These are phyloP conservation scores for Pichia deserticola DNA, from an alignment of 805 yeast species.

Conservation along the genomic window DNA sequence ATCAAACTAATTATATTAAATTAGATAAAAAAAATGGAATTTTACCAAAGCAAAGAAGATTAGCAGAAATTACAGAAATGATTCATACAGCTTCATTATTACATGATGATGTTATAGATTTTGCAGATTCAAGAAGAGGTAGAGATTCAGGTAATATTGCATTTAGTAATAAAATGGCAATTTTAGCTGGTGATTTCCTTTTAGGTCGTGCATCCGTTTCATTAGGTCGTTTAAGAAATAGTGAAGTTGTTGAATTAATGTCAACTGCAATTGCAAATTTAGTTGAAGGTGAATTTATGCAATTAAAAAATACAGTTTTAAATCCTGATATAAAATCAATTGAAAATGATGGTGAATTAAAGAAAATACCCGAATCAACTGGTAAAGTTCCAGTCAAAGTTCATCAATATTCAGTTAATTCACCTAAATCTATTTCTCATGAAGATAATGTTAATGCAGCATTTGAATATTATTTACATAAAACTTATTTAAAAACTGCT, in stretches of 20 bases:
- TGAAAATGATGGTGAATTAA: constrained; percentile 36
- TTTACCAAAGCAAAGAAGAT: constrained; percentile 86
- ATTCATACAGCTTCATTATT: constrained; percentile 93
- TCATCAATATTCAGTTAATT: constrained; percentile 47
- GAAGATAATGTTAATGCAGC: constrained; percentile 71
- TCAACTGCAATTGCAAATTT: constrained; percentile 94
- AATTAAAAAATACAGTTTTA: constrained; percentile 84
- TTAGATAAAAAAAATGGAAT: constrained; percentile 63
- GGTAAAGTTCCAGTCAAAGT: constrained; percentile 55
- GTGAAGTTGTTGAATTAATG: constrained; percentile 94
- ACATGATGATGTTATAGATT: constrained; percentile 96
- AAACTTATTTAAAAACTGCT: constrained; percentile 93
- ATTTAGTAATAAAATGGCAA: constrained; percentile 95
- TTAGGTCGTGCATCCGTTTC: constrained; percentile 96
- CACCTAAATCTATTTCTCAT: constrained; percentile 37
- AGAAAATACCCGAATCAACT: constrained; percentile 48
- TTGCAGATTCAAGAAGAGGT: constrained; percentile 82
- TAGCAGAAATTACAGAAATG: constrained; percentile 97
- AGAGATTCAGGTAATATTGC: constrained; percentile 89
- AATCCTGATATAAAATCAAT: constrained; percentile 39
- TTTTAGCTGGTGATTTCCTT: constrained; percentile 91
- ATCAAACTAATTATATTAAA: constrained; percentile 45
- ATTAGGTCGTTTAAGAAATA: constrained; percentile 83
- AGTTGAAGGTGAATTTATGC: constrained; percentile 99
- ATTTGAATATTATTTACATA: constrained; percentile 90